Evolutionary conservation across 176 grass and related monocot species (phyloP).

Genomic region (Zea luxurians): DNA sequence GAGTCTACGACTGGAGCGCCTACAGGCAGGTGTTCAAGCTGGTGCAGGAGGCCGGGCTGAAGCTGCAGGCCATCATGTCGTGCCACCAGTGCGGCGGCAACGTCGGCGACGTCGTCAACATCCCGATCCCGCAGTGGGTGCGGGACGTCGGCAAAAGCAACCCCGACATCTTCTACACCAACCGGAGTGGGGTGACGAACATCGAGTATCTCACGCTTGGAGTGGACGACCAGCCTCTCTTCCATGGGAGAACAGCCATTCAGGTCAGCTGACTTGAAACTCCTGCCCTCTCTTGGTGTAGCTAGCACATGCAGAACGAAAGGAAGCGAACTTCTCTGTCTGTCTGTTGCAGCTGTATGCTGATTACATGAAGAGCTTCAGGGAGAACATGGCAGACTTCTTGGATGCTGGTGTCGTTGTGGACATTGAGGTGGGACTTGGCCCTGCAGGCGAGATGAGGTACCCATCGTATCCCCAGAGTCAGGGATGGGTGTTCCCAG

Average conservation of each 20-base stretch:
- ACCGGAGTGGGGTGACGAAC: constrained; percentile 52
- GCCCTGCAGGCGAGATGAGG: constrained; percentile 85
- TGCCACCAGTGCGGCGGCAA: constrained; percentile 94
- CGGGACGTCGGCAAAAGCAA: constrained; percentile 37
- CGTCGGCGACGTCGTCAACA: constrained; percentile 61
- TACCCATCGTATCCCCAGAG: constrained; percentile 79
- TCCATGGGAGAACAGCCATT: constrained; percentile 66
- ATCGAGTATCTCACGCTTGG: constrained; percentile 75
- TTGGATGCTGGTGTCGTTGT: constrained; percentile 60
- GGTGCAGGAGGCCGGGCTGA: constrained; percentile 68
- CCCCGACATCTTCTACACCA: constrained; percentile 81
- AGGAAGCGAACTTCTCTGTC: not conserved
- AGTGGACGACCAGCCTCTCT: constrained; percentile 77
- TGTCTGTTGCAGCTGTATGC: constrained; percentile 66
- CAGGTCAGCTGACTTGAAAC: constrained; percentile 47
- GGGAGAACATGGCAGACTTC: constrained; percentile 73
- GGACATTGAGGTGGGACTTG: constrained; percentile 91
- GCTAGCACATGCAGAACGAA: not conserved
- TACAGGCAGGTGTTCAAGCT: constrained; percentile 73
- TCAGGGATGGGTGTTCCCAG: constrained; percentile 83
- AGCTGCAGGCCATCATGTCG: constrained; percentile 89
- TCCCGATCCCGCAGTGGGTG: constrained; percentile 72
- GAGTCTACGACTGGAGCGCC: constrained; percentile 60
- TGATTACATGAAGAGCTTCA: constrained; percentile 90
- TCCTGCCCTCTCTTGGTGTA: not conserved